Base-by-base conservation (phyloP, 306 rosid genomes). In the Corylus americana region DNA sequence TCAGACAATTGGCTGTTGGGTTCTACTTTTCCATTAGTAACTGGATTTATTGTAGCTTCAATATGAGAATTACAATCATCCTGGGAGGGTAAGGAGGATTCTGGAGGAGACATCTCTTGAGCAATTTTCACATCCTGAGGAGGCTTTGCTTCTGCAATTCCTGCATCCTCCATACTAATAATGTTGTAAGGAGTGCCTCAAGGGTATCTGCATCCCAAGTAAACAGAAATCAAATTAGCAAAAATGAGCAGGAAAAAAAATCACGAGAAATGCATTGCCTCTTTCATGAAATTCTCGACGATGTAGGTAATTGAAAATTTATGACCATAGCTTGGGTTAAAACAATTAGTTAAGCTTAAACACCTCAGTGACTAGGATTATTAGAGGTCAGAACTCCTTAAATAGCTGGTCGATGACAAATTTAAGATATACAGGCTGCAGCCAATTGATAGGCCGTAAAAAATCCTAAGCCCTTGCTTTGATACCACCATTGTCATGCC, bases 81-180 rank as follows among this genome's bases (percentile, higher is more conserved):
- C 82, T 49, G 57, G 61, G 77, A 25, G 59, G 76, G 73, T 73
- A 71, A 77, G 48, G 77, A 37, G 35, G 82, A 29, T 27, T 83
- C 78, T 17, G 48, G 75, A 75, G 22, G 72, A 64, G 77, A 45
- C 7, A 18, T 48, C 75, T 70, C 80, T 57, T 77, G 55, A 8
- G 72, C 81, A 55, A 51, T 51, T 73, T 50, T 70, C 20, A 74
- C 45, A 82, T 67, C 83, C 84, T 69, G 85, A 47, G 83, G 75
- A 1, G 86, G 80, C 74, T 79, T 55, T 84, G 74, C 86, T 71
- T 88, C 82, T 76, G 77, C 85, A 80, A 64, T 72, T 86, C 77
- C 83, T 59, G 75, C 76, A 74, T 81, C 93, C 87, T 91, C 97
- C 97, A 93, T 93, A 77, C 53, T 76, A 49, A 73, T 77, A 81